A percentile compares a stretch with the other conserved stretches of the same genome.
Evolutionary conservation across 1,284 basidiomycete species (phyloP).

Genomic region (Pterulicium gracile): DNA sequence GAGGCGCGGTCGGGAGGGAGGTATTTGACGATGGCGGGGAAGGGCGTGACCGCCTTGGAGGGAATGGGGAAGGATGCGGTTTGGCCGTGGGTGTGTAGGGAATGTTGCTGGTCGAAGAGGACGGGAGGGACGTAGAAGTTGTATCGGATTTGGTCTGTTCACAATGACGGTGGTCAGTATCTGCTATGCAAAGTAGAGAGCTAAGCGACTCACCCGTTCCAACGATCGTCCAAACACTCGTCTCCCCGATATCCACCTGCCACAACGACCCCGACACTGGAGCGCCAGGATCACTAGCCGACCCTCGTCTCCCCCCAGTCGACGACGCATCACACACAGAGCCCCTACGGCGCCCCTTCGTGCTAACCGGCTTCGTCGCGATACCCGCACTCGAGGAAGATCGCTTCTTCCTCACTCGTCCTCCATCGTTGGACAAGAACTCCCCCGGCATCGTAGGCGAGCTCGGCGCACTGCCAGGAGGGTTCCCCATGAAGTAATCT

Average conservation of each 20-base stretch:
- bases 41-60: constrained; percentile 76
- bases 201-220: constrained; percentile 55
- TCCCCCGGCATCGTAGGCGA: constrained; percentile 58
- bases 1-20: constrained; percentile 75
- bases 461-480: constrained; percentile 50
- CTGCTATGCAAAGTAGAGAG: constrained; percentile 4
- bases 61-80: constrained; percentile 66
- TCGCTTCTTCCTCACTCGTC: constrained; percentile 72
- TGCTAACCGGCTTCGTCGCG: constrained; percentile 42
- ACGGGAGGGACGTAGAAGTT: constrained; percentile 89
- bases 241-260: constrained; percentile 83
- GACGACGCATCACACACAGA: constrained; percentile 61
- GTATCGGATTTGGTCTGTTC: constrained; percentile 72
- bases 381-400: constrained; percentile 64
- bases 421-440: constrained; percentile 68
- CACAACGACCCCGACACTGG: constrained; percentile 66
- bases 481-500: constrained; percentile 56
- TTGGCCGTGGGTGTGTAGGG: too few species aligned
- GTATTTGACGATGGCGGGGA: constrained; percentile 77
- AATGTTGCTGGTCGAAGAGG: constrained; percentile 65
- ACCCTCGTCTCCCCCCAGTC: constrained; percentile 49
- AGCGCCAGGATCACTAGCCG: constrained; percentile 50
- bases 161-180: constrained; percentile 11
- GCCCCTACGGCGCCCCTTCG: constrained; percentile 57
- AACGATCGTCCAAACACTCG: constrained; percentile 89